Base-by-base conservation (phyloP, 257 asterid genomes). In the Eustoma russellianum region DNA sequence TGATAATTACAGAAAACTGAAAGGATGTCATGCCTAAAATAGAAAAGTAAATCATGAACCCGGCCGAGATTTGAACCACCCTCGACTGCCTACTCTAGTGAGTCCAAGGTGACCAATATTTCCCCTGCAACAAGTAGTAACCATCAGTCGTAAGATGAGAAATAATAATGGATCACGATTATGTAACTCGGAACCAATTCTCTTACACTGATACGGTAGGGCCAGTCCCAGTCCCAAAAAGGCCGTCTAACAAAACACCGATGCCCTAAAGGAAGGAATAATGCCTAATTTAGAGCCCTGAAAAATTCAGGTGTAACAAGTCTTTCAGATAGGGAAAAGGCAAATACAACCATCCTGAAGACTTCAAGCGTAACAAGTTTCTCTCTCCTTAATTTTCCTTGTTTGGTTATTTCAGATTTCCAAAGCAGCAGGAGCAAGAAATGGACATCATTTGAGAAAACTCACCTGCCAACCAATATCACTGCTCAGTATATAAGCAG, bases 401-500 rank as follows among this genome's bases (percentile, higher is more conserved):
- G 30, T 24, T 24, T 24, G 30, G 30, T 24, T 24, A 24, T 24
- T 24, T 24, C 30, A 24, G 30, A 24, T 4, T 24, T 24, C 3
- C 3, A 24, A 24, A 24, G 30, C 2, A 24, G 30, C 30, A 24
- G 30, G n/a, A n/a, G 30, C 30, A 24, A 24, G 30, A 24, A 24
- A 24, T 24, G 30, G 30, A 24, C 30, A 24, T 24, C 30, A 24
- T 24, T 24, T 24, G 30, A 24, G 43, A 24, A 13, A 50, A 41
- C 61, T 47, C 55, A 89, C 97, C 96, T 90, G 98, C 98, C 98
- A 92, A 66, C 98, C 98, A 61, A 92, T 92, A 57, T 97, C 98
- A 7, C 98, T 88, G 62, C 98, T 92, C 55, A 92, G 86, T 55
- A 92, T 97, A 48, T 92, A 88, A 41, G 98, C 97, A 41, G 98